These are phyloP conservation scores for Plasmodium berghei DNA, from an alignment of 169 alveolate species.

Conservation along the genomic window DNA sequence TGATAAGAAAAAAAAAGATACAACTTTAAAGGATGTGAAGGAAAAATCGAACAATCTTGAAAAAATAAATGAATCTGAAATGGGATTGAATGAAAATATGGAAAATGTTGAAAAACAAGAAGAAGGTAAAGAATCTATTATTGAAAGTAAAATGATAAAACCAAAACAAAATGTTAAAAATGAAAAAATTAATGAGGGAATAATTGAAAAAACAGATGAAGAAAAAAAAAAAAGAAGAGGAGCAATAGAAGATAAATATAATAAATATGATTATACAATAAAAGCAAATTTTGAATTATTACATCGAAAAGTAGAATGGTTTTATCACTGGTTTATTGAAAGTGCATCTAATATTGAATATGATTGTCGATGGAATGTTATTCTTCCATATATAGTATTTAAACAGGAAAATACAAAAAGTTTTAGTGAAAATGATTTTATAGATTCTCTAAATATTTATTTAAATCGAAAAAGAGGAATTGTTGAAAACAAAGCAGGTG, in stretches of 20 bases:
- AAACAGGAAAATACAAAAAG: constrained; percentile 29
- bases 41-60: neutral
- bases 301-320: constrained; percentile 82
- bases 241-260: neutral
- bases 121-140: neutral
- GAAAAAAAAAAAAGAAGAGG: neutral
- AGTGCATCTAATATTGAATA: constrained; percentile 80
- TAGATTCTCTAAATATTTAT: constrained; percentile 23
- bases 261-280: constrained; percentile 44
- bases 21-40: neutral
- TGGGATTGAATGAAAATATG: neutral
- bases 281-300: constrained; percentile 48
- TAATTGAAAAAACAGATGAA: neutral
- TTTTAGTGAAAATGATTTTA: constrained; percentile 33
- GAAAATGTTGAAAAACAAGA: neutral
- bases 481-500: constrained; percentile 2
- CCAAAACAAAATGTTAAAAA: neutral
- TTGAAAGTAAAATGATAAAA: neutral
- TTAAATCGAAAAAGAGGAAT: constrained; percentile 2
- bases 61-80: neutral
- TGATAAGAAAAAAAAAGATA: constrained; percentile 9
- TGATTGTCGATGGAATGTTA: constrained; percentile 79
- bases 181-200: constrained; percentile 2
- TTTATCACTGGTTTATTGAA: constrained; percentile 83
- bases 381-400: constrained; percentile 76